These are phyloP conservation scores for Penicillium bovifimosum DNA, from an alignment of 495 filamentous ascomycete genomes.

Conservation along the genomic window DNA sequence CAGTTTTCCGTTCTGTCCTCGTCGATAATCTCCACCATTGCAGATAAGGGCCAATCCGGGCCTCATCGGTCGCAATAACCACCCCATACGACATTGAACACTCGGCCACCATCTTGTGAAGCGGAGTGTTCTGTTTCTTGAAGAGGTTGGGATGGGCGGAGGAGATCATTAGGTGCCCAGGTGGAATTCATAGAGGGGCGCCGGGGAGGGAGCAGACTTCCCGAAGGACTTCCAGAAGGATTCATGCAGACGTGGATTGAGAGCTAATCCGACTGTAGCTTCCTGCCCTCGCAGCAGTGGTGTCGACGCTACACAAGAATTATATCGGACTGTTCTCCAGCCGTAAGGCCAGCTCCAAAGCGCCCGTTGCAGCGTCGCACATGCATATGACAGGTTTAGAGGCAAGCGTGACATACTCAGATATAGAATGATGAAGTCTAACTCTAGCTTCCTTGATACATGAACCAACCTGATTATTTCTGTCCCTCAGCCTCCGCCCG, in stretches of 20 bases:
- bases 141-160: constrained; percentile 11
- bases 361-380: too few species aligned
- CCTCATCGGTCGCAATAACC: constrained; percentile 7
- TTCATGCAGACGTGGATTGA: constrained; percentile 3
- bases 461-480: neutral
- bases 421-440: too few species aligned
- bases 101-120: constrained; percentile 5
- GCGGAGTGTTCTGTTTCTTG: constrained; percentile 1
- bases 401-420: too few species aligned
- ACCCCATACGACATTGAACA: neutral
- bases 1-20: neutral
- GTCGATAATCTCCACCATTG: constrained; percentile 6
- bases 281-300: too few species aligned
- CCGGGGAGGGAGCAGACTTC: constrained; percentile 14
- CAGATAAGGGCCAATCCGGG: constrained; percentile 2
- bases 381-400: too few species aligned
- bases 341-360: too few species aligned
- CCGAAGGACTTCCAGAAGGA: neutral
- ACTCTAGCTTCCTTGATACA: too few species aligned
- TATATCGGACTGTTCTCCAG: too few species aligned
- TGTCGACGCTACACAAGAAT: too few species aligned
- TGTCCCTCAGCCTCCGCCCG: neutral
- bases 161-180: constrained; percentile 13
- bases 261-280: too few species aligned
- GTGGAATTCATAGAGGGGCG: constrained; percentile 10